Base-by-base conservation (phyloP, 495 filamentous ascomycete species). In the Tuber borchii region DNA sequence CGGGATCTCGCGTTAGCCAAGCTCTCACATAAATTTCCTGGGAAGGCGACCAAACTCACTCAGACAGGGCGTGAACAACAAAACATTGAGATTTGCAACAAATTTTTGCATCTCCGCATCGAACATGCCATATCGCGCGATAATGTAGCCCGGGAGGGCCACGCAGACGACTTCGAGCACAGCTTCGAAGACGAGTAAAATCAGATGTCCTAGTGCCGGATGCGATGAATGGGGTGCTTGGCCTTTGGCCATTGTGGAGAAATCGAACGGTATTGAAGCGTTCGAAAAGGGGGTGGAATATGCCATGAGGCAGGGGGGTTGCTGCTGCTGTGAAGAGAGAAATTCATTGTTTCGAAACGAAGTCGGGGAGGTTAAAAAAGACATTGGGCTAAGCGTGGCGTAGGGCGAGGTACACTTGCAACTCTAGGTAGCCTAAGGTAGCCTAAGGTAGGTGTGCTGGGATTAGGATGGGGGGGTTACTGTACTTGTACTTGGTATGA, bases 81-180 rank as follows among this genome's bases (percentile, higher is more conserved):
- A 90, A 69, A 96, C 93, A 83, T 99, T 99, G 74, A 99, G 86
- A 81, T 99, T 97, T 51, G 95, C 94, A 40, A 97, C 88, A 80
- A 98, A 94, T 83, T 97, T 98, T 84, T 99, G 95, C 79, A 92
- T 91, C 61, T 97, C 93, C 70, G 92, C 91, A 85, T 95, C 93
- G 84, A 99, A 97, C 86, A 97, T 91, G 83, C 96, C 96, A 80
- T 91, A 86, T 69, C 91, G 87, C 31, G 95, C 95, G 72, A 97
- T 90, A 79, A 98, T 90, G 83, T 97, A 99, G n/a, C 95, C 95
- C 1, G 96, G 96, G 75, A 97, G 84, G 83, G 91, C 93, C 81
- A 99, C 95, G 84, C 94, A 98, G 51, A 98, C 90, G 2, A 99
- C 95, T 83, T 99, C 95, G 80, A 98, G 84, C 37, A 99, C 95